Evolutionary conservation across 2,329 filamentous ascomycete genomes (phyloP).

Genomic region (Colletotrichum sp.): DNA sequence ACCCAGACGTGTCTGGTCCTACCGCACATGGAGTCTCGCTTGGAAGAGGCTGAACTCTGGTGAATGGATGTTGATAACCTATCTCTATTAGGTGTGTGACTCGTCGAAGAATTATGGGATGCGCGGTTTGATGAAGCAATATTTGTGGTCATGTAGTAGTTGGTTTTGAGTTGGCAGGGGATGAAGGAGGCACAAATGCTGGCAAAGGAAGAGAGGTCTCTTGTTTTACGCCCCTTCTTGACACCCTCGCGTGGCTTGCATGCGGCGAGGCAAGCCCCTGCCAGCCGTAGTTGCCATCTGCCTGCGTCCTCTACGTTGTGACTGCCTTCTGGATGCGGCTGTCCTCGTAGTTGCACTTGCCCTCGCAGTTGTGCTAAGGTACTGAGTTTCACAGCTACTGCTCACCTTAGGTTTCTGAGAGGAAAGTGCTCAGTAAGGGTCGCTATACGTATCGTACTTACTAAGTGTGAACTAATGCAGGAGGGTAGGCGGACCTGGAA

Average conservation of each 20-base stretch:
- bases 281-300: neutral
- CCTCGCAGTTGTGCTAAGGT: too few species aligned
- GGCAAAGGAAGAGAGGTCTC: neutral
- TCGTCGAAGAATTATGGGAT: neutral
- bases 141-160: neutral
- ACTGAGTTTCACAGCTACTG: too few species aligned
- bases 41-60: neutral
- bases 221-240: neutral
- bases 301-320: neutral
- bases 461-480: neutral
- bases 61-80: neutral
- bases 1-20: neutral
- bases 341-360: too few species aligned
- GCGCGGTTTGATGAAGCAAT: neutral
- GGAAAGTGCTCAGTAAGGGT: too few species aligned
- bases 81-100: neutral
- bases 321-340: neutral
- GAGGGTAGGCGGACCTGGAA: neutral
- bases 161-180: neutral
- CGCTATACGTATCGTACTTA: too few species aligned
- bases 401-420: too few species aligned
- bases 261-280: neutral
- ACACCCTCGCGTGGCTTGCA: neutral
- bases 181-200: neutral
- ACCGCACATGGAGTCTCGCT: neutral